These are phyloP conservation scores for Ceratopteris richardii DNA, from an alignment of 75 land plant species.

Conservation along the genomic window DNA sequence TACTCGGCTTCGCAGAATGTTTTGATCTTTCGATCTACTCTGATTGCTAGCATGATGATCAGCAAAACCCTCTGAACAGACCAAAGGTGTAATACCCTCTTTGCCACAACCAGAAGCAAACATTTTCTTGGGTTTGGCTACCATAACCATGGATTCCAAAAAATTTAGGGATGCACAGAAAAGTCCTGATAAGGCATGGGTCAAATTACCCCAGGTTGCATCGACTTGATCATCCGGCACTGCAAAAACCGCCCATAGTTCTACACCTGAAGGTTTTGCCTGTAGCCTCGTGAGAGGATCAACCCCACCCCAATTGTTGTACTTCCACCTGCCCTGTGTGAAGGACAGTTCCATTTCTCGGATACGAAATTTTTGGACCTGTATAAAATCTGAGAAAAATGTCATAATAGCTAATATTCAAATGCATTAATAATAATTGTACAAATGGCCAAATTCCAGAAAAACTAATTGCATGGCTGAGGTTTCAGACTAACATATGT, in stretches of 20 bases:
- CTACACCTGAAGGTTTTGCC: slow-evolving; percentile 97
- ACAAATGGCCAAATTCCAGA: too few relatives aligned
- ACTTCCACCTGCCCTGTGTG: slow-evolving; percentile 97
- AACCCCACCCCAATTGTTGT: slow-evolving; percentile 88
- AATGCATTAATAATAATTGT: too few relatives aligned
- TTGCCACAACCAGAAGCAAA: neutral
- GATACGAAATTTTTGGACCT: slow-evolving; percentile 70
- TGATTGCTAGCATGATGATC: neutral
- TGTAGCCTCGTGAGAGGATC: slow-evolving; percentile 58
- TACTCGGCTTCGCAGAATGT: slow-evolving; percentile 12
- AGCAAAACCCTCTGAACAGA: neutral
- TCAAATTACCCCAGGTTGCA: slow-evolving; percentile 78
- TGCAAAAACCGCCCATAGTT: slow-evolving; percentile 84
- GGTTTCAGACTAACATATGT: too few relatives aligned
- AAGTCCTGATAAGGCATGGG: slow-evolving; percentile 96
- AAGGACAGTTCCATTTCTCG: slow-evolving; percentile 90
- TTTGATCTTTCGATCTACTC: neutral
- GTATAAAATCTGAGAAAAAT: slow-evolving; percentile 8
- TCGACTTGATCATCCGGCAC: slow-evolving; percentile 50
- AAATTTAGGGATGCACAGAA: slow-evolving; percentile 98
- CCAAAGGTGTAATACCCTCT: neutral
- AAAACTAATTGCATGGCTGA: too few relatives aligned
- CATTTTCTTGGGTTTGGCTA: slow-evolving; percentile 39
- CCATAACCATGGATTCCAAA: slow-evolving; percentile 65
- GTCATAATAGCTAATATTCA: too few relatives aligned